Base-by-base conservation (phyloP, 768 basidiomycete genomes). In the Thelephora aurantiotincta region DNA sequence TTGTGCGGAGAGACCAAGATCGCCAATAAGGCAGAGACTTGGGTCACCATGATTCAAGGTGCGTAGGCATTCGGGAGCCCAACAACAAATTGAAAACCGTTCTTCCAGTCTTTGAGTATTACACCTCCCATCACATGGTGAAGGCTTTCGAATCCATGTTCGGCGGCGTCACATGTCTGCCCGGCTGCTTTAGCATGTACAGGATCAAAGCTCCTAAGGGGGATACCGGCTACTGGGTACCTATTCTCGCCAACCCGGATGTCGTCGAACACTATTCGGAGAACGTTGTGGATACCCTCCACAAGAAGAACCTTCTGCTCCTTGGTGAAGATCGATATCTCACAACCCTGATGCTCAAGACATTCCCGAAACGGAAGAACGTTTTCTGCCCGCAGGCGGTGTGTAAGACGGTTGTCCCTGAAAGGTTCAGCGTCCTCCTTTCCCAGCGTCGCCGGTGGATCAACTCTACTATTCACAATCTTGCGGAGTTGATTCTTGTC, bases 21-120 rank as follows among this genome's bases (percentile, higher is more conserved):
- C 56, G 96, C 96, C 33, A 99, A 99, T 70, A 99, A 99, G 71
- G 81, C 82, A 13, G 94, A 98, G 61, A 92, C 92, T 11, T 97
- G 94, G 71, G 93, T 98, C 38, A 97, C 94, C 13, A 98, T 99
- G 96, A 98, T 99, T 66, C 96, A 99, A 74, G 93, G 94, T 93
- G 48, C 42, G 86, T 67, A 41, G 33, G 43, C 23, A 41, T 37
- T 11, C 35, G 33, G 51, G 42, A 52, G 6, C 45, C 35, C 11
- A 20, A 9, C 6, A 46, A 38, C 44, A 48, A 18, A 12, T 35
- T 35, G 3, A 22, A 12, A 46, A 12, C n/a, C 26, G 18, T 19
- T 33, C 16, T 49, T 51, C 48, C 55, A 97, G 96, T 98, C 48
- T 99, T 99, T 63, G 94, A 99, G 66, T 99, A 99, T 65, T 99